Evolutionary conservation across 1,284 basidiomycete species (phyloP), one percentile per base, ranked within the genome.

Genomic region (Microbotryum intermedium): DNA sequence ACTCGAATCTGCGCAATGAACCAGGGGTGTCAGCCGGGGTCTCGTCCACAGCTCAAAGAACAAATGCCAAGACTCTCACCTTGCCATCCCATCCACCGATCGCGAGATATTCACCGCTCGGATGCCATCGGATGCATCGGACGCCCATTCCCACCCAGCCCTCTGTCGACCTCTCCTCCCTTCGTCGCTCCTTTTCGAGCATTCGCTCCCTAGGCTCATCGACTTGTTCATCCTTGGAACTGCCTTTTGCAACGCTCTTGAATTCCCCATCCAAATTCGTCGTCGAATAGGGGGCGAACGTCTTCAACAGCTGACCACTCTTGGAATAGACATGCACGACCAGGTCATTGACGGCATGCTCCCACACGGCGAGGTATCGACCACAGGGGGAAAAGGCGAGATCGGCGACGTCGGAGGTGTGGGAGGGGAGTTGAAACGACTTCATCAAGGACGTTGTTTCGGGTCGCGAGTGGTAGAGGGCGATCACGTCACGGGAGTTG

Each of bases 1-100:
- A 68, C 45, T 0, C 64, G 58, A 9, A 67, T 55, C 65, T 67
- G 53, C 20, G 5, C 2, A 4, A 30, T 20, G 7, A 13, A 43
- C 30, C 8, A 23, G 9, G 23, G 2, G 16, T n/a, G 26, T 13
- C 44, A n/a, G 11, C 34, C 34, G 4, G 2, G 34, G 34, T 39
- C 13, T 51, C n/a, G 20, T 8, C 23, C 20, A 30, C 13, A 30
- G 13, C 20, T 51, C 50, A 18, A 6, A 4, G 1, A 23, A 20
- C 39, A 20, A 10, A 16, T 20, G 21, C 20, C n/a, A 16, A 43
- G 29, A 26, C 67, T 43, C 43, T 43, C 43, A 75, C 72, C 49
- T 64, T 67, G 20, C 71, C 72, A 52, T 75, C 72, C 49, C 69
- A 74, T 3, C 73, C 74, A 4, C 73, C 75, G 0, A 75, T 52